Conservation (phyloP, 805 yeast species). For the Kodamaea leandrae region DNA sequence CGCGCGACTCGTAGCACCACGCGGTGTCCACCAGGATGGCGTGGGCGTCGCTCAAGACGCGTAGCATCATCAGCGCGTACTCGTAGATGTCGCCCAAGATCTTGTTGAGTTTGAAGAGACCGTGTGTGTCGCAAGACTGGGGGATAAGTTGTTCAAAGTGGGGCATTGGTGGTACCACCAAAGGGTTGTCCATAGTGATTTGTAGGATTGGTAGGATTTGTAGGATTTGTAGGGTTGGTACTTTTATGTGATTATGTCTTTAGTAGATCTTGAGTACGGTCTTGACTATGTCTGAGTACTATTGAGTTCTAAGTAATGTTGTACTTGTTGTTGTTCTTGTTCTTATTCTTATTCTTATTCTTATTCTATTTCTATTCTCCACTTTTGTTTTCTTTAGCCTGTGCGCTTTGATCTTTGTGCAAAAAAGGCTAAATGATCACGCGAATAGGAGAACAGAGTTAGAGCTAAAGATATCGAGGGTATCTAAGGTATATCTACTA, state of each 20-base stretch:
- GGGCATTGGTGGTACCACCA: constrained; percentile 7
- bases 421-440: too few species aligned
- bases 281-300: too few species aligned
- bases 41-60: constrained; percentile 12
- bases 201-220: too few species aligned
- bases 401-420: too few species aligned
- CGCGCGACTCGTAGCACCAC: constrained; percentile 29
- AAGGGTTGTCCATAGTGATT: neutral
- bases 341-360: neutral
- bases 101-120: constrained; percentile 26
- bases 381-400: neutral
- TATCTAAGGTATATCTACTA: too few species aligned
- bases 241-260: too few species aligned
- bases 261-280: too few species aligned
- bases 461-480: too few species aligned
- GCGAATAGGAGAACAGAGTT: too few species aligned
- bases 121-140: constrained; percentile 13
- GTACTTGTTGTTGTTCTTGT: too few species aligned
- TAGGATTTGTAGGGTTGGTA: too few species aligned
- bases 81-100: constrained; percentile 27
- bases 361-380: neutral
- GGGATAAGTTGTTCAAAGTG: constrained; percentile 10
- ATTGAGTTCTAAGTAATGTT: too few species aligned
- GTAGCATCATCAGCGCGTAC: constrained; percentile 21
- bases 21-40: constrained; percentile 6